Conservation (phyloP, 2,329 filamentous ascomycete species). For the Epichloe sibirici region DNA sequence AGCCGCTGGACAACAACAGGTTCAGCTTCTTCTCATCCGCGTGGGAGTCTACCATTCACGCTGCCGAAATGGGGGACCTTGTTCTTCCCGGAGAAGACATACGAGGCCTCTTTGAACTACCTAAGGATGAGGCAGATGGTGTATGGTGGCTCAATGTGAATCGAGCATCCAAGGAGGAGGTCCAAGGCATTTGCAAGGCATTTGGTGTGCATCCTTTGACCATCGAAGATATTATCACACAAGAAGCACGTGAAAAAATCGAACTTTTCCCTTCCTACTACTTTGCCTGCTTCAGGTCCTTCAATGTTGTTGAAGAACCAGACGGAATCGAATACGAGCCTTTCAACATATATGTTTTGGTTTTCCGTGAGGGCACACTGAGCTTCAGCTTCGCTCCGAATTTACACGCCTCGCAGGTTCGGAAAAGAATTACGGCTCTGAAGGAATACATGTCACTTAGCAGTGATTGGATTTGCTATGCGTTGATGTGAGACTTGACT, state of each 20-base stretch:
- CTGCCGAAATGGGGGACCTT: conserved; percentile 75
- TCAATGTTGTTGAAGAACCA: conserved; percentile 67
- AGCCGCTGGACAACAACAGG: conserved; percentile 53
- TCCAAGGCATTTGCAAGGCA: conserved; percentile 77
- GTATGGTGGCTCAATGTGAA: conserved; percentile 99
- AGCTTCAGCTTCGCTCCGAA: conserved; percentile 91
- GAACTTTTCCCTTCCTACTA: conserved; percentile 97
- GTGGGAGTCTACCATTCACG: conserved; percentile 85
- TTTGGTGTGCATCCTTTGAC: conserved; percentile 95
- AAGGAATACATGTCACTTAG: conserved; percentile 92
- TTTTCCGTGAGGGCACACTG: conserved; percentile 88
- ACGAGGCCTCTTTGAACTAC: conserved; percentile 67
- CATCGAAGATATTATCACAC: conserved; percentile 88
- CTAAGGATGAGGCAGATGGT: conserved; percentile 53
- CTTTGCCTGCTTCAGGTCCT: conserved; percentile 94
- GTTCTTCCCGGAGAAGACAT: conserved; percentile 84
- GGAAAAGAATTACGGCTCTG: conserved; percentile 80
- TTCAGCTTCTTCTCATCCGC: conserved; percentile 98
- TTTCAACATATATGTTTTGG: conserved; percentile 92
- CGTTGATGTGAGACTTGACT: conserved; percentile 61
- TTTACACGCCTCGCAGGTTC: conserved; percentile 75
- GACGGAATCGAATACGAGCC: conserved; percentile 78
- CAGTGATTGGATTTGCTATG: conserved; percentile 98
- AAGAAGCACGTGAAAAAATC: conserved; percentile 95
- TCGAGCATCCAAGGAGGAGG: conserved; percentile 78